Evolutionary conservation across 1,139 yeast species (phyloP), one percentile per base, ranked within the genome.

Genomic region (Yamadazyma atmosphaerica): DNA sequence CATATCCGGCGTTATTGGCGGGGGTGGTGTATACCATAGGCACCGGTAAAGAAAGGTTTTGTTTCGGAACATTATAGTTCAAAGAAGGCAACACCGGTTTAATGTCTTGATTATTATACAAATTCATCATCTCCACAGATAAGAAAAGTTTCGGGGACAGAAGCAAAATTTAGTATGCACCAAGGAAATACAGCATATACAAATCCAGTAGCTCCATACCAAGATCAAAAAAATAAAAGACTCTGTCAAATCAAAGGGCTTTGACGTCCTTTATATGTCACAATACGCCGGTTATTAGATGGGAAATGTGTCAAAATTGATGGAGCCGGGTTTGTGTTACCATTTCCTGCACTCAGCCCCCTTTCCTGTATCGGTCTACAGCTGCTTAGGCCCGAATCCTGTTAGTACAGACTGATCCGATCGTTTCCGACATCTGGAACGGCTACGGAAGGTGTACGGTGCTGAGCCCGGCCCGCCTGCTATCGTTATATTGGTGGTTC

Each of bases 81-180:
- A 49, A 34, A 4, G 52, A 38, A 11, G 52, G 52, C 26, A 49
- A 44, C 9, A 46, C 37, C 2, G 50, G 52, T 33, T 47, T 47
- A 6, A 47, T 32, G 4, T 47, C 50, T 29, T 40, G 49, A 28
- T 47, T 48, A 33, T 46, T 44, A 35, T 37, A 44, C 26, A 46
- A 32, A 27, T 39, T 43, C 46, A 43, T 43, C 15, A 19, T 25
- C 6, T 18, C 16, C 16, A n/a, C n/a, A n/a, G n/a, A n/a, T n/a
- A n/a, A n/a, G n/a, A 24, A 24, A 11, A 21, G 7, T 21, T 21
- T 10, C 23, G 10, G 10, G 23, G 23, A 8, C 23, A 8, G n/a
- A n/a, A n/a, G n/a, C n/a, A n/a, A n/a, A n/a, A n/a, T n/a, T n/a
- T n/a, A n/a, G n/a, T n/a, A n/a, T n/a, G n/a, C n/a, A n/a, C n/a